These are phyloP conservation scores for Flammula alnicola DNA, from an alignment of 1,284 basidiomycete species.

Conservation along the genomic window DNA sequence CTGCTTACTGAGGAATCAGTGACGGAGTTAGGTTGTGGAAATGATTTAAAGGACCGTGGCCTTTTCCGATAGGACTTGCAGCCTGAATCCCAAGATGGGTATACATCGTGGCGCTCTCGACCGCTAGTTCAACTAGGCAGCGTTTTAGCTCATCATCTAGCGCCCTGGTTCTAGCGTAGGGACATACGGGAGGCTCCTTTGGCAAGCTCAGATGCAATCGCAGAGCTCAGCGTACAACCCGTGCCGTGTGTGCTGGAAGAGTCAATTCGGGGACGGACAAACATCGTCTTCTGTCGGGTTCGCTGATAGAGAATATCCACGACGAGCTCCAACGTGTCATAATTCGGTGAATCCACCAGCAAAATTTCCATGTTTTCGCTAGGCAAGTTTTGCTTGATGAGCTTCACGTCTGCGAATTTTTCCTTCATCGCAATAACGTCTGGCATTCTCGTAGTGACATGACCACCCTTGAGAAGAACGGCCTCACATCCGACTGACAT, in stretches of 20 bases:
- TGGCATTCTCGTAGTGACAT: constrained; percentile 53
- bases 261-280: constrained; percentile 68
- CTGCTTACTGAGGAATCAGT: constrained; percentile 62
- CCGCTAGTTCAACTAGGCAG: constrained; percentile 61
- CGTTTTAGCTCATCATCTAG: constrained; percentile 1
- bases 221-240: constrained; percentile 90
- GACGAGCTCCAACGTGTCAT: constrained; percentile 48
- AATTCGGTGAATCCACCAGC: constrained; percentile 32
- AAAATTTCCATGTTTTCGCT: constrained; percentile 70
- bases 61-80: constrained; percentile 74
- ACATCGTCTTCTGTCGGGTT: constrained; percentile 49
- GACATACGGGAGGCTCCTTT: constrained; percentile 52
- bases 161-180: background rate
- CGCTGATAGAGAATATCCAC: constrained; percentile 76
- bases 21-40: constrained; percentile 63
- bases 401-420: constrained; percentile 34
- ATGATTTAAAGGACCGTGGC: constrained; percentile 90
- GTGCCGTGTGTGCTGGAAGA: constrained; percentile 89
- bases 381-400: constrained; percentile 48
- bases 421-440: constrained; percentile 46
- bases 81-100: constrained; percentile 80
- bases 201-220: constrained; percentile 74
- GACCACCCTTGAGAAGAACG: constrained; percentile 90
- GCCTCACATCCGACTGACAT: constrained; percentile 54
- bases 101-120: constrained; percentile 66